Percentiles rank a stretch among this genome's conserved stretches.
Evolutionary conservation across 176 grass and related monocot species (phyloP).

Genomic region (Aegilops longissima): DNA sequence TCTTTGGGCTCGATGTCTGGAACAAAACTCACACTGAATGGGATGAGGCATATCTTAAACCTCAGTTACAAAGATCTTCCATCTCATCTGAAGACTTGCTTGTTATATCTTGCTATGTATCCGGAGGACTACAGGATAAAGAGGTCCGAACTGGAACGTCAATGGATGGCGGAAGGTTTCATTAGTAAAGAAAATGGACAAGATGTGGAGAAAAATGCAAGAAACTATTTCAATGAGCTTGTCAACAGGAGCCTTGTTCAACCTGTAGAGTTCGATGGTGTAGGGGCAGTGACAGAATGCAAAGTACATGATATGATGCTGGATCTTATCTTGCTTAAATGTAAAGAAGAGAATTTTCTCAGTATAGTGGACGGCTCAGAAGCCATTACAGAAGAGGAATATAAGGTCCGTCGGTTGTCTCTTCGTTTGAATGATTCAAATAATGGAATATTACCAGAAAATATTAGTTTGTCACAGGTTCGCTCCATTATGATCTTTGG

Average conservation of each 20-base stretch:
- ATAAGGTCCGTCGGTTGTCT: not conserved
- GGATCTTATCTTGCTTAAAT: not conserved
- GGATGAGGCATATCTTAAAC: no score
- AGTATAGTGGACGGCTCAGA: not conserved
- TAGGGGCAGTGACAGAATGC: not conserved
- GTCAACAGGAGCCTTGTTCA: not conserved
- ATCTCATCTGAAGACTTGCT: no score
- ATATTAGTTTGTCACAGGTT: not conserved
- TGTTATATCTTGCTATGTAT: no score
- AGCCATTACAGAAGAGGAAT: not conserved
- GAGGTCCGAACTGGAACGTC: fast-evolving
- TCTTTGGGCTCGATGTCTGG: no score
- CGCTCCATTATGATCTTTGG: not conserved
- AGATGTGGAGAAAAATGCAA: no score
- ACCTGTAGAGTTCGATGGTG: fast-evolving
- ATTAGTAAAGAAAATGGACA: no score
- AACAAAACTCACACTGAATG: no score
- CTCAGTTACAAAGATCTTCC: no score
- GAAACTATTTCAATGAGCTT: no score
- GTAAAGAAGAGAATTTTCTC: not conserved
- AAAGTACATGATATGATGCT: not conserved
- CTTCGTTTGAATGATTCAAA: not conserved
- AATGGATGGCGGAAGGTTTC: no score
- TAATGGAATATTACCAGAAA: fast-evolving
- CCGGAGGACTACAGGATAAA: no score